Evolutionary conservation across 441 rosid genomes (phyloP), one percentile per base, ranked within the genome.

Genomic region (Lepidium campestre): DNA sequence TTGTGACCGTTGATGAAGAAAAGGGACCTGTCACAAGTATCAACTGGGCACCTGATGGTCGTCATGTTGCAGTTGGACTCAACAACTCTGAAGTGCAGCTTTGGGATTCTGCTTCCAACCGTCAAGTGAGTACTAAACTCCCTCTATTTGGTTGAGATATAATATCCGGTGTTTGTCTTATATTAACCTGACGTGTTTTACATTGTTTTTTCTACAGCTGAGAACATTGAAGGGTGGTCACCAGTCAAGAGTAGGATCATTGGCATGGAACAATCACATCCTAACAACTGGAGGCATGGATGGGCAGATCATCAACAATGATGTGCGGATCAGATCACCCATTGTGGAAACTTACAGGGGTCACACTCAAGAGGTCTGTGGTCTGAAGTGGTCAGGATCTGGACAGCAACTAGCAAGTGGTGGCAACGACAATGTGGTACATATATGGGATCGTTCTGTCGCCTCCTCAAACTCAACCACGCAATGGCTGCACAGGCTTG

Each of bases 31-130:
- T 88, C n/a, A 88, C 91, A 3, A 88, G 97, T 47, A 67, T 90
- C 41, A 83, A 59, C 44, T 88, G 95, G 97, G 95, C 91, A 32
- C 84, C 87, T 11, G 93, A 90, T 76, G 95, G 93, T 8, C 80
- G 79, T n/a, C 84, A 81, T 65, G 63, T 88, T 22, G 93, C 91
- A 1, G 11, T 90, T 36, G 93, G 95, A 12, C 74, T 90, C 78
- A 82, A 80, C 78, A 88, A 85, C 69, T 83, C 91, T 19, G 74
- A 86, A 36, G 91, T 87, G 9, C 93, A 87, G 68, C 36, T 87
- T 0, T 89, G 93, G 93, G 91, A 85, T 65, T 80, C 75, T 23
- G 39, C 50, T 35, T 47, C 85, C 42, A 76, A 77, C 73, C 75
- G 71, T 69, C 82, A 71, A 47, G 77, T 74, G 67, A 73, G n/a